Base-by-base conservation (phyloP, 225 moss, liverwort and hornwort genomes). In the Anthoceros angustus region DNA sequence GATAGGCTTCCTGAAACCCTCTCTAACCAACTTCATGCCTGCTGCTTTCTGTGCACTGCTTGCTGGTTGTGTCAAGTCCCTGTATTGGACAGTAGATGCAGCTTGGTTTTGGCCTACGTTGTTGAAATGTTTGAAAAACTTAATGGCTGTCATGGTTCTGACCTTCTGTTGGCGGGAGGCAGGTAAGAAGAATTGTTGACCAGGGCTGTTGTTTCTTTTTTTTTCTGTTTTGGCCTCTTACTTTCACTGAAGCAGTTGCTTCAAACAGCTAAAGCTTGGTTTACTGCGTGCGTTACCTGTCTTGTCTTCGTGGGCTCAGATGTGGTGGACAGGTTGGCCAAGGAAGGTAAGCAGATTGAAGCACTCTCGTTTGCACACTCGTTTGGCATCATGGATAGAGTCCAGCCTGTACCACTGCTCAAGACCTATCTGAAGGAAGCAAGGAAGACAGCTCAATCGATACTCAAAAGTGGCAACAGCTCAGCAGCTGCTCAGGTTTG, bases 341-440 rank as follows among this genome's bases (percentile, higher is more conserved):
- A 99, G 80, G 98, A 99, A 80, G 92, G 98, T 66, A 92, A 99
- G 77, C 98, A 99, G 72, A 99, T 99, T 78, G 98, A 99, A 83
- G 98, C 98, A 68, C 79, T 99, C 76, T 89, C 98, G 48, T 99
- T 99, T 67, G 98, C 98, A 39, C 98, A 99, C 74, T 92, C 98
- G 50, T 99, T 99, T 42, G 98, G 87, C 72, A 99, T 99, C 68
- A 99, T 99, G 98, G 98, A 99, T 73, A 86, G 98, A 69, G 92
- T 99, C 67, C 98, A 92, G 63, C 98, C 98, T 66, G 89, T 99
- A 69, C 98, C 92, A 12, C 77, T 99, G 70, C 72, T 99, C 72
- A 99, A 99, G 78, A 82, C 98, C 26, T 99, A 99, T 70, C 77
- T 99, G 2, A 92, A 92, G 83, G 98, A 99, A 79, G 98, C 98